These are phyloP conservation scores for Colletotrichum sp. DNA, from an alignment of 2,329 filamentous ascomycete species.

Conservation along the genomic window DNA sequence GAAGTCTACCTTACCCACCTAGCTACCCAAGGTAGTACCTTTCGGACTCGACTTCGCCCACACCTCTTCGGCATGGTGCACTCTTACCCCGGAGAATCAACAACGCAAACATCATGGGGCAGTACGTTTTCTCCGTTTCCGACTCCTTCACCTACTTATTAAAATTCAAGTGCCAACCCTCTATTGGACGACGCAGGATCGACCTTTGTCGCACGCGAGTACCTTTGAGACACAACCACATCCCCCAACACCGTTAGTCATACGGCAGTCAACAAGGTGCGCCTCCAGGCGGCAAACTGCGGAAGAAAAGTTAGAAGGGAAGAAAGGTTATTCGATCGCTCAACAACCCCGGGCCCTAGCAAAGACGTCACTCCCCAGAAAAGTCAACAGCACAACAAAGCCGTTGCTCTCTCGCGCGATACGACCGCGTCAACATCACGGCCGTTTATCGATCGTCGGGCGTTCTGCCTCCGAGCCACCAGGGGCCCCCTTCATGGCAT, in stretches of 20 bases:
- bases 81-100: fast-evolving
- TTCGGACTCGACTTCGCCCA: background rate
- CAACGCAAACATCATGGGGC: fast-evolving
- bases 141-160: no score
- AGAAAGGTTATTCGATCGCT: fast-evolving
- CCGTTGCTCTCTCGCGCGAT: fast-evolving
- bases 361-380: no score
- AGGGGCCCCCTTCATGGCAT: background rate
- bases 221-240: fast-evolving
- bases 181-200: no score
- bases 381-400: fast-evolving
- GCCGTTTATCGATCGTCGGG: fast-evolving
- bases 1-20: no score
- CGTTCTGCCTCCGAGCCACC: background rate
- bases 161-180: fast-evolving
- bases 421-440: no score
- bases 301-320: no score
- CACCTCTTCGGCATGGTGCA: background rate
- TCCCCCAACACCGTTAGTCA: fast-evolving
- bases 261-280: no score
- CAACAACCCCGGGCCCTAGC: no score
- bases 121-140: fast-evolving
- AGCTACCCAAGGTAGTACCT: background rate
- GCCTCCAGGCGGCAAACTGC: no score
- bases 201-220: fast-evolving